phyloP scores from a whole-genome alignment of 768 basidiomycete species.

The Boletus subparvulus region DNA sequence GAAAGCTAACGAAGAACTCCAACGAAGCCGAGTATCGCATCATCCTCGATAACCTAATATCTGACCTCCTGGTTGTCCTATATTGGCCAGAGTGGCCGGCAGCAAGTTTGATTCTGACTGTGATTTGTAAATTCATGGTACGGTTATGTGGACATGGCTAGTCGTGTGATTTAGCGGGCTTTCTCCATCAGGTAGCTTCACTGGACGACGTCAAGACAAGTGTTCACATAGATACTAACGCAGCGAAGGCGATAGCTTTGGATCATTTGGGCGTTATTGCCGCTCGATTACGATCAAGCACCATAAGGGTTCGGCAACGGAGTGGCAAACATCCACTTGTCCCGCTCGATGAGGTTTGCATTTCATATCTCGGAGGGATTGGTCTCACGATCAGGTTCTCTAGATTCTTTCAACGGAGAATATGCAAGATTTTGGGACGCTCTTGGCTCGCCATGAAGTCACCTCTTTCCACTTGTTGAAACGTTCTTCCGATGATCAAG shows the following conservation, averaged over 20 bases:
- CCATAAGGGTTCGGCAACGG: slow-evolving; percentile 38
- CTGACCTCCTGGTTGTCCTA: slow-evolving; percentile 82
- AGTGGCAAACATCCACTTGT: slow-evolving; percentile 42
- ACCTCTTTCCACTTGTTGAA: slow-evolving; percentile 68
- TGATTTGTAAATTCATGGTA: slow-evolving; percentile 87
- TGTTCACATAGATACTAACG: slow-evolving; percentile 68
- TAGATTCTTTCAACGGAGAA: slow-evolving; percentile 57
- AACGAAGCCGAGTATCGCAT: slow-evolving; percentile 93
- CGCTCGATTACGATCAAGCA: slow-evolving; percentile 67
- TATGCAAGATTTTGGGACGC: slow-evolving; percentile 51
- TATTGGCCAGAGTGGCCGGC: slow-evolving; percentile 99
- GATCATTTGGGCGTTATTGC: slow-evolving; percentile 96
- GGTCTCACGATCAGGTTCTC: background rate
- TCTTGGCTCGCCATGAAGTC: slow-evolving; percentile 63
- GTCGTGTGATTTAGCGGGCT: background rate
- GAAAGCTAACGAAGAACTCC: slow-evolving; percentile 84
- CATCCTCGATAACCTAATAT: slow-evolving; percentile 89
- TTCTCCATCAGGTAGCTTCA: slow-evolving; percentile 60
- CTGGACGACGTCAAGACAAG: slow-evolving; percentile 79
- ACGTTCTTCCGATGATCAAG: slow-evolving; percentile 74
- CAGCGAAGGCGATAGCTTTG: slow-evolving; percentile 83
- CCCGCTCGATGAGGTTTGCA: slow-evolving; percentile 69
- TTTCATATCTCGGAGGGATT: background rate
- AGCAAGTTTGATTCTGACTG: slow-evolving; percentile 74
- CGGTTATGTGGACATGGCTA: slow-evolving; percentile 10